Conservation (phyloP, 192 early-diverging fungal species). For the Paraglomus occultum region DNA sequence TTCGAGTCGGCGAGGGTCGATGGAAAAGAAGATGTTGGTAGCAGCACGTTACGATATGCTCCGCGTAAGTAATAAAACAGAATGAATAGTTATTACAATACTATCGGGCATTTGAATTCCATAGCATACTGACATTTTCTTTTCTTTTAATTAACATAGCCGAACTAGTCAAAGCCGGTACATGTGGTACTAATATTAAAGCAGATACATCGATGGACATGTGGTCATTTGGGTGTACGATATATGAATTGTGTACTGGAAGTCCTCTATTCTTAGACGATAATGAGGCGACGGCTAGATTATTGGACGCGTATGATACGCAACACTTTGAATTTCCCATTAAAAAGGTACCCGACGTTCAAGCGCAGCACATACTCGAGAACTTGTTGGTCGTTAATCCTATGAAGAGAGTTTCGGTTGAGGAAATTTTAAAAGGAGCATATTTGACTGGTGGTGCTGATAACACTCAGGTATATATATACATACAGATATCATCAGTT, state of each 20-base stretch:
- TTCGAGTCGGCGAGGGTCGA: conserved; percentile 51
- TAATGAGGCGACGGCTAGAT: conserved; percentile 34
- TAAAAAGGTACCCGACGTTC: background rate
- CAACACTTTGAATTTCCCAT: background rate
- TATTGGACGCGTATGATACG: background rate
- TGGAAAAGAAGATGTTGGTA: conserved; percentile 48
- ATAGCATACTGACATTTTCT: background rate
- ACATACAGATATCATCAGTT: conserved; percentile 1
- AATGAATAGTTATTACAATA: background rate
- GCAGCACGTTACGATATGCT: conserved; percentile 48
- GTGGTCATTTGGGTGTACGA: conserved; percentile 41
- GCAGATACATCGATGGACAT: conserved; percentile 39
- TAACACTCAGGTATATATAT: background rate
- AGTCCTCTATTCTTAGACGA: conserved; percentile 33
- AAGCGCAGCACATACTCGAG: background rate
- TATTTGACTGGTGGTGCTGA: background rate
- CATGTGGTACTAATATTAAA: conserved; percentile 6
- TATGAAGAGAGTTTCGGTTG: background rate
- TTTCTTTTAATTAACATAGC: background rate
- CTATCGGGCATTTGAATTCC: background rate
- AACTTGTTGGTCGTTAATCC: background rate
- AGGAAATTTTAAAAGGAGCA: background rate
- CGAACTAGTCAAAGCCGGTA: background rate
- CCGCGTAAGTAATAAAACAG: conserved; percentile 32
- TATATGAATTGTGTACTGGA: conserved; percentile 37